A percentile compares a stretch with the other conserved stretches of the same genome.
Evolutionary conservation across 108 stramenopile genomes (phyloP).

Genomic region (Nitzschia putrida): DNA sequence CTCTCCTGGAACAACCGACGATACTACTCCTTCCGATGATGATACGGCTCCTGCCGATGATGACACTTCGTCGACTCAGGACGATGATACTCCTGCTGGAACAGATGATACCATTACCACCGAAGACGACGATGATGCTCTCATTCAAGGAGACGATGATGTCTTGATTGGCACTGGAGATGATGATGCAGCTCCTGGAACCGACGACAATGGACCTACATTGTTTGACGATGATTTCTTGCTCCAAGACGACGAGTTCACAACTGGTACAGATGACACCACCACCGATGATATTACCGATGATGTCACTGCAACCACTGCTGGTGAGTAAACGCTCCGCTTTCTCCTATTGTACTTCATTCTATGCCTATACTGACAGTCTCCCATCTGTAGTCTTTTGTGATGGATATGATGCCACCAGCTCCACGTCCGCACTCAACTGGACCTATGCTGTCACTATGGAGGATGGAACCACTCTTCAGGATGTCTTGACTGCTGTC

Average conservation of each 20-base stretch:
- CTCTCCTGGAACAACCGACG: not conserved
- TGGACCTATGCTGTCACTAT: conserved; percentile 35
- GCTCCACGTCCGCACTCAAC: not conserved
- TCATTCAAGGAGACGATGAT: no score
- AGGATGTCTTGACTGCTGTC: conserved; percentile 9
- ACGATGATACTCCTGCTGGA: no score
- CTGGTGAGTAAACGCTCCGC: not conserved
- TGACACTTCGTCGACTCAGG: no score
- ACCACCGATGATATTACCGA: not conserved
- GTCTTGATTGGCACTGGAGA: no score
- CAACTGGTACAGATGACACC: not conserved
- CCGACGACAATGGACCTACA: not conserved
- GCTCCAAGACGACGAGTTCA: not conserved
- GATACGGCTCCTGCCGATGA: not conserved
- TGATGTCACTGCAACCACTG: not conserved
- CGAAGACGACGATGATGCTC: no score
- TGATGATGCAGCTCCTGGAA: no score
- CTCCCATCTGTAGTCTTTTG: conserved; percentile 17
- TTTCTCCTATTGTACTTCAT: no score
- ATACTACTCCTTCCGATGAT: not conserved
- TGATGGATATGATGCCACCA: conserved; percentile 15
- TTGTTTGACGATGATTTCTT: not conserved
- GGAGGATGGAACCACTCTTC: not conserved
- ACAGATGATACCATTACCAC: no score
- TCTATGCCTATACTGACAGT: no score